A percentile compares a stretch with the other conserved stretches of the same genome.
phyloP scores from a whole-genome alignment of 768 basidiomycete species.

The Panus rudis region DNA sequence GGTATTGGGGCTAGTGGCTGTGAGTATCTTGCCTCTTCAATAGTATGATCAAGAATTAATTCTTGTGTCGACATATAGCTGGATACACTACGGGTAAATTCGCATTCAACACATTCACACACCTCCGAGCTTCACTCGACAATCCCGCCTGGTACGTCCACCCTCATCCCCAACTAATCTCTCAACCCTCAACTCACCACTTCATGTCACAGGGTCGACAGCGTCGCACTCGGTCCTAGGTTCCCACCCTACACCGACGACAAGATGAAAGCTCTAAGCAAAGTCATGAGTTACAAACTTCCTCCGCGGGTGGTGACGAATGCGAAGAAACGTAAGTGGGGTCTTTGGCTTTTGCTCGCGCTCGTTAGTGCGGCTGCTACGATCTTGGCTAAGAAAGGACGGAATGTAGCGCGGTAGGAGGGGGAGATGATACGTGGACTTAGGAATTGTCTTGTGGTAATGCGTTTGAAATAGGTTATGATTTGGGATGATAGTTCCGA shows the following conservation, averaged over 20 bases:
- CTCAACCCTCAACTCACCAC: background rate
- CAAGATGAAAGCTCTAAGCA: constrained; percentile 16
- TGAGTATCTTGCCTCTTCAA: constrained; percentile 29
- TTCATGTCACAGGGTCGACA: constrained; percentile 23
- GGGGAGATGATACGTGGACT: no score
- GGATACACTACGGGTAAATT: constrained; percentile 70
- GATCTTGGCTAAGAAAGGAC: constrained; percentile 38
- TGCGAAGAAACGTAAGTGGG: constrained; percentile 14
- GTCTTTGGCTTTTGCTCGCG: constrained; percentile 29
- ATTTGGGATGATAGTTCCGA: no score
- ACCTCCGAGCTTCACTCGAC: constrained; percentile 50
- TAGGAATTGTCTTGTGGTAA: no score
- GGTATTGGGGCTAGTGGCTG: constrained; percentile 70
- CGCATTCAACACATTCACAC: constrained; percentile 74
- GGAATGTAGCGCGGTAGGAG: no score
- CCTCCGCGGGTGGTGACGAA: constrained; percentile 7
- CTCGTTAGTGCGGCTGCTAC: constrained; percentile 36
- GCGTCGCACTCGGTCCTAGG: constrained; percentile 22
- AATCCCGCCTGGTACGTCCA: constrained; percentile 31
- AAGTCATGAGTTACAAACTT: background rate
- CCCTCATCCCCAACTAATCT: background rate
- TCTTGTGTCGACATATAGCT: constrained; percentile 29
- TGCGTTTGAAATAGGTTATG: no score
- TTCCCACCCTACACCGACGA: constrained; percentile 32
- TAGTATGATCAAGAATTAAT: background rate